A percentile compares a stretch with the other conserved stretches of the same genome.
phyloP scores from a whole-genome alignment of 768 basidiomycete species.

The Termitomyces sp. region DNA sequence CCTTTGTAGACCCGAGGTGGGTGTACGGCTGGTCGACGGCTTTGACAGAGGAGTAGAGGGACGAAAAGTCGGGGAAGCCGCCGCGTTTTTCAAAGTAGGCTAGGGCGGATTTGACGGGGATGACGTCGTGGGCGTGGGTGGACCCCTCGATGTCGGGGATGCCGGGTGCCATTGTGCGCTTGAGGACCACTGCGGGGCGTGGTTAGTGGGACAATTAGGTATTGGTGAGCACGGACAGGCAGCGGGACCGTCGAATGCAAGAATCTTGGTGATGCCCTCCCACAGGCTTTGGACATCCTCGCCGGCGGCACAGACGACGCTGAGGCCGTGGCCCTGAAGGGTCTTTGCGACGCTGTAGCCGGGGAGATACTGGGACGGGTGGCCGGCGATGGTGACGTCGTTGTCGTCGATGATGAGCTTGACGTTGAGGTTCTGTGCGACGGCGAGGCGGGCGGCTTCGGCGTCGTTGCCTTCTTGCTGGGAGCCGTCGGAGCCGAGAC shows the following conservation, averaged over 20 bases:
- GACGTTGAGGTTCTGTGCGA: constrained; percentile 77
- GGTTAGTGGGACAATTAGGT: no score
- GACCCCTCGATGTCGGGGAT: constrained; percentile 75
- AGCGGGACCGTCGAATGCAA: constrained; percentile 68
- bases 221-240: no score
- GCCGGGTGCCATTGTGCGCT: constrained; percentile 65
- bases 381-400: constrained; percentile 89
- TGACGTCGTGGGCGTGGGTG: constrained; percentile 80
- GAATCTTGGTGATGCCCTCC: constrained; percentile 50
- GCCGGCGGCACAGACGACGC: constrained; percentile 67
- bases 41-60: constrained; percentile 62
- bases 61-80: constrained; percentile 35
- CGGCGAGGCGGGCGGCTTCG: constrained; percentile 83
- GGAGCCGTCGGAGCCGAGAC: constrained; percentile 85
- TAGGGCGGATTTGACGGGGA: constrained; percentile 75
- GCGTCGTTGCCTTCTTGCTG: constrained; percentile 92
- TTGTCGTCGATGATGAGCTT: constrained; percentile 89
- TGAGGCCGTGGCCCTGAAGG: constrained; percentile 76
- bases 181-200: constrained; percentile 49
- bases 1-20: constrained; percentile 68
- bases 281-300: constrained; percentile 80
- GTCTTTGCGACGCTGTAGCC: constrained; percentile 72
- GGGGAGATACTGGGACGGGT: constrained; percentile 81
- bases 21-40: constrained; percentile 49
- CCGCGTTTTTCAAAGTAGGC: constrained; percentile 67